A percentile compares a stretch with the other conserved stretches of the same genome.
These are phyloP conservation scores for Arachis hypogaea DNA, from an alignment of 306 rosid species.

Conservation along the genomic window DNA sequence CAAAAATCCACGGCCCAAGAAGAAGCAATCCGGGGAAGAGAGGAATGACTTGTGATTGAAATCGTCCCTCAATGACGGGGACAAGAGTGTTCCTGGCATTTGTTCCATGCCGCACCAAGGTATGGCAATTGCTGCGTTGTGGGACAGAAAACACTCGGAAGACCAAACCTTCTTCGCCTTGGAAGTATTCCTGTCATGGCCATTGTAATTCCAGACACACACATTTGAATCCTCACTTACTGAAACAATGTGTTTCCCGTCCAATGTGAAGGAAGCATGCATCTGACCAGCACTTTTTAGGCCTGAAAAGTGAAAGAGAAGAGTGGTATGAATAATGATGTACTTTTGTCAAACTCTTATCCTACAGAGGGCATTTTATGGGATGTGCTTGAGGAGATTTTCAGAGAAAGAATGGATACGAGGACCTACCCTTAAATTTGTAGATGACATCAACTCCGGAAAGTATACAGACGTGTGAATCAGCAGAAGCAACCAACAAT, in stretches of 20 bases:
- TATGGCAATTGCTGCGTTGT: conserved; percentile 67
- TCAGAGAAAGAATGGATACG: conserved; percentile 18
- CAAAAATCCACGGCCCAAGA: conserved; percentile 58
- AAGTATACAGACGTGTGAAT: conserved; percentile 62
- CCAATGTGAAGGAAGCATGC: conserved; percentile 76
- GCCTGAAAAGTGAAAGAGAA: conserved; percentile 48
- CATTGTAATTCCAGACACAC: conserved; percentile 64
- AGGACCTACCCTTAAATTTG: conserved; percentile 65
- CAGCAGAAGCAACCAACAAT: conserved; percentile 71
- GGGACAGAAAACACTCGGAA: conserved; percentile 67
- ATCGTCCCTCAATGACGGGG: conserved; percentile 53
- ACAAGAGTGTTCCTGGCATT: conserved; percentile 47
- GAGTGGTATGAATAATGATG: conserved; percentile 1
- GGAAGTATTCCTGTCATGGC: conserved; percentile 57
- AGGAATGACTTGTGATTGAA: conserved; percentile 43
- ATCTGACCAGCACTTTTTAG: conserved; percentile 62
- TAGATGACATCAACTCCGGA: conserved; percentile 56
- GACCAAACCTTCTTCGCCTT: conserved; percentile 59
- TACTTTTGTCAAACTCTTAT: not conserved
- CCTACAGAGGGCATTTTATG: not conserved
- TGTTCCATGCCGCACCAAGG: conserved; percentile 81
- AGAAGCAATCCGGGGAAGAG: conserved; percentile 77
- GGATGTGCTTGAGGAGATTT: conserved; percentile 11
- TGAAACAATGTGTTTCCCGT: conserved; percentile 81
- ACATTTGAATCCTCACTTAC: conserved; percentile 76